Evolutionary conservation across 176 grass and related monocot species (phyloP).

Genomic region (Hyparrhenia diplandra): DNA sequence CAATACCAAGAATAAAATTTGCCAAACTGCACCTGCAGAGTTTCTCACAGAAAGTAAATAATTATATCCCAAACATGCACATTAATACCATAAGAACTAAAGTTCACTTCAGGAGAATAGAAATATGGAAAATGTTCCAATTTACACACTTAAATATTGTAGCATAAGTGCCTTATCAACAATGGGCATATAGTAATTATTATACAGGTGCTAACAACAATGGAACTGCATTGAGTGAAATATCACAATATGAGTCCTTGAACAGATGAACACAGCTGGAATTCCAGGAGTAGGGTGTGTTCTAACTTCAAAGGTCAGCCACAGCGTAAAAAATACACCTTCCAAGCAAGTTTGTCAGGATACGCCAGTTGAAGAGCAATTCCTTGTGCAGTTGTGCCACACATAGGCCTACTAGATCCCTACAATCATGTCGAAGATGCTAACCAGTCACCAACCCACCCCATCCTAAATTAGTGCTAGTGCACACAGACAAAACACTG

Average conservation of each 20-base stretch:
- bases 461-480: conserved; percentile 16
- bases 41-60: conserved; percentile 20
- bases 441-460: not conserved
- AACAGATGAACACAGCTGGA: conserved; percentile 13
- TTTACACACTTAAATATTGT: not conserved
- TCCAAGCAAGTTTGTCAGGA: not conserved
- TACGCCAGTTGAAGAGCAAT: not conserved
- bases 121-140: conserved; percentile 10
- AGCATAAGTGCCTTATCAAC: not conserved
- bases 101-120: conserved; percentile 15
- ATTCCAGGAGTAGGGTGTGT: not conserved
- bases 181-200: not conserved
- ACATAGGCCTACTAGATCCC: not conserved
- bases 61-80: conserved; percentile 18
- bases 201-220: not conserved
- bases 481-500: not conserved
- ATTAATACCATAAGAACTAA: conserved; percentile 11
- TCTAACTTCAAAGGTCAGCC: not conserved
- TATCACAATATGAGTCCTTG: not conserved
- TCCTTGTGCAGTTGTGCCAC: not conserved
- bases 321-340: not conserved
- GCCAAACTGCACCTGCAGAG: conserved; percentile 81
- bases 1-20: conserved; percentile 65
- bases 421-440: not conserved
- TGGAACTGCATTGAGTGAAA: not conserved